These are phyloP conservation scores for Kazachstania sp. DNA, from an alignment of 1,139 yeast genomes.

Conservation along the genomic window DNA sequence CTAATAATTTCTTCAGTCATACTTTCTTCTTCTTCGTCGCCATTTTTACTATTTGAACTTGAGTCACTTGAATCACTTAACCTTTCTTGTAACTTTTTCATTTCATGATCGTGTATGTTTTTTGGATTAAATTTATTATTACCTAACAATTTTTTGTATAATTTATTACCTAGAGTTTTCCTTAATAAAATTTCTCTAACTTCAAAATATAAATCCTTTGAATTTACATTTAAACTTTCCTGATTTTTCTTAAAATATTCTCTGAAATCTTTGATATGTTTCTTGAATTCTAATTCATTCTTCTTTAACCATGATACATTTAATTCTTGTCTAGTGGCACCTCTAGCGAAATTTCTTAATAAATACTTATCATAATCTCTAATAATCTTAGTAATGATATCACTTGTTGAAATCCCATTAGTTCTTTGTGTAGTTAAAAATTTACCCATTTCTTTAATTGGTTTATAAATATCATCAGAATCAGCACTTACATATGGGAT, in stretches of 20 bases:
- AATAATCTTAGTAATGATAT: conserved; percentile 88
- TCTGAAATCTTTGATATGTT: conserved; percentile 81
- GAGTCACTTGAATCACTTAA: conserved; percentile 3
- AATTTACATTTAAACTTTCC: conserved; percentile 59
- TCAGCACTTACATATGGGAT: conserved; percentile 85
- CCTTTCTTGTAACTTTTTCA: conserved; percentile 3
- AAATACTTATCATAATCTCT: conserved; percentile 93
- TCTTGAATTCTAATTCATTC: conserved; percentile 87
- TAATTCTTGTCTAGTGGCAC: conserved; percentile 91
- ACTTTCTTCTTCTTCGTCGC: neutral
- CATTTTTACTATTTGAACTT: neutral
- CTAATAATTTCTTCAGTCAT: conserved; percentile 14
- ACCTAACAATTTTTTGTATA: conserved; percentile 27
- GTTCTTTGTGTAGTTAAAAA: conserved; percentile 93
- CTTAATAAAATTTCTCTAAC: conserved; percentile 62
- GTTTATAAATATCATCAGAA: conserved; percentile 83
- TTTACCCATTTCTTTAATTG: conserved; percentile 83
- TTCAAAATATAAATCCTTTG: conserved; percentile 76
- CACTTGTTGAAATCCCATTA: conserved; percentile 92
- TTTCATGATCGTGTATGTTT: conserved; percentile 4
- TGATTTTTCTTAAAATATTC: conserved; percentile 73
- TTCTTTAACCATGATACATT: conserved; percentile 96
- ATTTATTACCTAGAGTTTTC: conserved; percentile 35
- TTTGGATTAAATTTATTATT: conserved; percentile 6
- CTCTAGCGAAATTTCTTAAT: conserved; percentile 94